These are phyloP conservation scores for Fonsecaea nubica DNA, from an alignment of 2,329 filamentous ascomycete species.

Conservation along the genomic window DNA sequence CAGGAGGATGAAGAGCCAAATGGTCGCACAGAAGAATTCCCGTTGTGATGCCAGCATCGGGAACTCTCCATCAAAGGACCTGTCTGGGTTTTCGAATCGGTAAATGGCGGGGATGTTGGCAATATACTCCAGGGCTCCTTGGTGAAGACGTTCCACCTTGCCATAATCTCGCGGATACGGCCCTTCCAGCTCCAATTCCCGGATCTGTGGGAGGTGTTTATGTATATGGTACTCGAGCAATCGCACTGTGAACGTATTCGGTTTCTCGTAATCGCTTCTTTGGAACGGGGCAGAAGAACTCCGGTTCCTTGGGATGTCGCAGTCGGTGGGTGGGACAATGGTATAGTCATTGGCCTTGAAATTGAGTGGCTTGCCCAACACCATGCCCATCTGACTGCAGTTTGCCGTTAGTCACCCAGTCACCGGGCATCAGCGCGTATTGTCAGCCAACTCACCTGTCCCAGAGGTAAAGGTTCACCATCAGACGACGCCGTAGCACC, in stretches of 20 bases:
- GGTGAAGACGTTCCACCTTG: constrained; percentile 24
- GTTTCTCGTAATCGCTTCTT: constrained; percentile 17
- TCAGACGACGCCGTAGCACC: constrained; percentile 18
- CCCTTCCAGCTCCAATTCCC: constrained; percentile 20
- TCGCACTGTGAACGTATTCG: constrained; percentile 17
- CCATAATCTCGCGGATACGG: constrained; percentile 22
- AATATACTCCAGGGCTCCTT: constrained; percentile 20
- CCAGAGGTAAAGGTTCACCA: constrained; percentile 25
- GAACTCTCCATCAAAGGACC: constrained; percentile 19
- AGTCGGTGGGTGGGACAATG: constrained; percentile 20
- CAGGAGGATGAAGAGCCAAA: constrained; percentile 24
- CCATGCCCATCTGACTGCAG: constrained; percentile 24
- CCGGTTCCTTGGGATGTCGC: constrained; percentile 23
- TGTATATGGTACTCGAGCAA: constrained; percentile 21
- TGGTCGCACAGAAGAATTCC: constrained; percentile 18
- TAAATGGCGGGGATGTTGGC: constrained; percentile 15
- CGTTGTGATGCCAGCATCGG: constrained; percentile 21
- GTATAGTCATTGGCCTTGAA: constrained; percentile 19
- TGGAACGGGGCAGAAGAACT: constrained; percentile 16
- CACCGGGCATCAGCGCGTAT: background rate
- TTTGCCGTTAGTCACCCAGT: background rate
- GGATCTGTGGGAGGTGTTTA: constrained; percentile 14
- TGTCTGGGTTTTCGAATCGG: constrained; percentile 20
- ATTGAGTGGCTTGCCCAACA: constrained; percentile 21
- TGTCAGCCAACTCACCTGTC: constrained; percentile 17